A percentile compares a stretch with the other conserved stretches of the same genome.
These are phyloP conservation scores for Cubamyces sp. DNA, from an alignment of 768 basidiomycete species.

Conservation along the genomic window DNA sequence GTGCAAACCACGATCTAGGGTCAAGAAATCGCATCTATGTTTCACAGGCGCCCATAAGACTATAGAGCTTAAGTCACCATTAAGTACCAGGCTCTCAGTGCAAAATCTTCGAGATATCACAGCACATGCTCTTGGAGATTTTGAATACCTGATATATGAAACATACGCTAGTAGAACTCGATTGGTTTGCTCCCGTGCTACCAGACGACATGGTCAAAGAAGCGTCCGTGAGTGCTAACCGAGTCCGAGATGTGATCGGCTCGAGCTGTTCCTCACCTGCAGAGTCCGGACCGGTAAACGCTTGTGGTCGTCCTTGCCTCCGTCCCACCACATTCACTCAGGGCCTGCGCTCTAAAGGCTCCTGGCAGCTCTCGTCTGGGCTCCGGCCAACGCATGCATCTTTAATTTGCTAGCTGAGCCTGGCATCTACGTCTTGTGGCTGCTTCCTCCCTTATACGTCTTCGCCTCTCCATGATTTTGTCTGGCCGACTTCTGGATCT, in stretches of 20 bases:
- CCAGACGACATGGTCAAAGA: no score
- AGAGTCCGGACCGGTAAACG: no score
- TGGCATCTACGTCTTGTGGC: not conserved
- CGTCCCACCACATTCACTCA: not conserved
- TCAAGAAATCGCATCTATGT: not conserved
- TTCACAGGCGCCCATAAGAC: constrained; percentile 4
- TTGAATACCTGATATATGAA: not conserved
- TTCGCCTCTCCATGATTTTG: constrained; percentile 6
- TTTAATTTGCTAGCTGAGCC: not conserved
- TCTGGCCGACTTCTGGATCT: constrained; percentile 3
- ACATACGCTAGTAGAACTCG: not conserved
- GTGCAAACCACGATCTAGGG: constrained; percentile 11
- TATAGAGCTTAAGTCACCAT: no score
- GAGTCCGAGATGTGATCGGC: no score
- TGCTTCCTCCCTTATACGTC: no score
- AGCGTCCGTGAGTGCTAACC: no score
- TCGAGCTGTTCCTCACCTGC: no score
- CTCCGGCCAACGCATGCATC: not conserved
- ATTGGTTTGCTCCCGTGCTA: not conserved
- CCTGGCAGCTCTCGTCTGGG: not conserved
- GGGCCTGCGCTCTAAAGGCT: not conserved
- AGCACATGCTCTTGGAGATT: no score
- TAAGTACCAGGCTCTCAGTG: no score
- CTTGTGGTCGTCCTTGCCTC: not conserved
- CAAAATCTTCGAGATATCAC: no score